Evolutionary conservation across 2,329 filamentous ascomycete species (phyloP), one percentile per base, ranked within the genome.

Genomic region (Penicillium expansum): DNA sequence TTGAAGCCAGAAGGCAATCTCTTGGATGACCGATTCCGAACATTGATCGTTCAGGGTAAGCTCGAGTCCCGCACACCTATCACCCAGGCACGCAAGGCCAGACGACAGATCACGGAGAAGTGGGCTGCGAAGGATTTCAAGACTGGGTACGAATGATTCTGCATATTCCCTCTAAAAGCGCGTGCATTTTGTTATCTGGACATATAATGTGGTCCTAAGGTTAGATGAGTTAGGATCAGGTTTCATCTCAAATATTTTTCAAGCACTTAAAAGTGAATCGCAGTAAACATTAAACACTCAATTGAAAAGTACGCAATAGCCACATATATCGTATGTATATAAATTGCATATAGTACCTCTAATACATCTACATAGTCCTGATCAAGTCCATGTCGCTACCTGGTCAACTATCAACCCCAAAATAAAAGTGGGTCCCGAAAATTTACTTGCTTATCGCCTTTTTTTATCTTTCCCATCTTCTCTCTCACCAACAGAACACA

Each of bases 91-190:
- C 96, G 90, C 82, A 90, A 94, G 80, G 84, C 85, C 62, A 92
- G 87, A 82, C 86, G 80, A 65, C 91, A 90, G 74, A 76, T 86
- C 50, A 96, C 91, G 7, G 94, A 97, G 83, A 99, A 97, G 78
- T 99, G 94, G 94, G 86, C 88, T 43, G 90, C 96, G 80, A 99
- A 99, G 82, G 94, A 99, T 73, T 99, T 96, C 76, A 82, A 80
- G 66, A 76, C 72, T 56, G 73, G 72, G 11, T 45, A 67, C 47
- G 58, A 65, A 20, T 67, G 55, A 59, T 65, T 60, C 58, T 62
- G 54, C 48, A 56, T 58, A 56, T 61, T 62, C 58, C 60, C 58
- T 64, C 54, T 52, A 59, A 58, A 64, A 66, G 59, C 38, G 63
- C 57, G 55, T 65, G 62, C 59, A 63, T 56, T 62, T 55, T 55